Base-by-base conservation (phyloP, 352 stramenopile genomes). In the Aphanomyces stellatus region DNA sequence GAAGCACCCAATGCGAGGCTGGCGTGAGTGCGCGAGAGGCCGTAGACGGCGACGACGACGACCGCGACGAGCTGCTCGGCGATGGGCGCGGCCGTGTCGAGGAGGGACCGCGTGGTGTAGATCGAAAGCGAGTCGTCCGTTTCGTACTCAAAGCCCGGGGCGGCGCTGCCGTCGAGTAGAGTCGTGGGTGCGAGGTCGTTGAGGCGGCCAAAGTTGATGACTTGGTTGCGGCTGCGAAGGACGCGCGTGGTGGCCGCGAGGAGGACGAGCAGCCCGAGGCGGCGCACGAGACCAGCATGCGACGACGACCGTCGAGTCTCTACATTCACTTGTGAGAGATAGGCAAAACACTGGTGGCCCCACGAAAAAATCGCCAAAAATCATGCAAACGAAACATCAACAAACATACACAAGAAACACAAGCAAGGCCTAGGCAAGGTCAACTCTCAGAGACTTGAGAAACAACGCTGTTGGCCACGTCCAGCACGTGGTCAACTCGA, bases 181-280 rank as follows among this genome's bases (percentile, higher is more conserved):
- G n/a, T n/a, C n/a, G n/a, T n/a, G 7, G 88, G 71, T 33, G 70
- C 3, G 24, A 95, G 53, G 1, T 62, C 71, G 49, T 94, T 94
- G 4, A 96, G 65, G 28, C 84, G 71, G 2, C 79, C 85, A 65
- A 95, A 95, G 65, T 96, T 96, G 57, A 95, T 95, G 31, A 96
- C 71, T 71, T 95, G 87, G 68, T 91, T 93, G 41, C 88, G 84
- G 51, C 74, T 65, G 15, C 88, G 85, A 17, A 96, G 67, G 3
- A 85, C 51, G n/a, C 88, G 80, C 34, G 80, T 82, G 24, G 77
- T 51, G 13, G 82, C 24, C 2, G 91, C 53, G 17, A 82, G 66
- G 0, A 75, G 22, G 19, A 62, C 51, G 8, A 88, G 15, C n/a
- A 76, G 43, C 8, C 63, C 79, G n/a, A n/a, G n/a, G n/a, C n/a